A percentile compares a stretch with the other conserved stretches of the same genome.
Conservation (phyloP, 805 yeast species). For the Candida sithepensis region DNA sequence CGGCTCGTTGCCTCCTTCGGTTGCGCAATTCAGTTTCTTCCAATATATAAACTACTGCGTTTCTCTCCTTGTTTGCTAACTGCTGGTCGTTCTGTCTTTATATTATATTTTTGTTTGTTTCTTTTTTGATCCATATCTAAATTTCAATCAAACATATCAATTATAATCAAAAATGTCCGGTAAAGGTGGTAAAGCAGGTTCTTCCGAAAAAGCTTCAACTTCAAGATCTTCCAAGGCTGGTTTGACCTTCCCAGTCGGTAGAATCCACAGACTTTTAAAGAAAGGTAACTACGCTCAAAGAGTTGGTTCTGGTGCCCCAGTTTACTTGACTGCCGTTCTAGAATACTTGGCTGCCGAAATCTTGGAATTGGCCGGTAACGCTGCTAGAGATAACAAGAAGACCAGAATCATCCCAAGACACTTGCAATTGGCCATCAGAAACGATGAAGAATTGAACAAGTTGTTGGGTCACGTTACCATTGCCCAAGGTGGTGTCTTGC, state of each 20-base stretch:
- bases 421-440: slow-evolving; percentile 97
- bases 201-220: slow-evolving; percentile 92
- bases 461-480: slow-evolving; percentile 89
- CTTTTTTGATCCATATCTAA: neutral
- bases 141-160: neutral
- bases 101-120: neutral
- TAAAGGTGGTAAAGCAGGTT: slow-evolving; percentile 92
- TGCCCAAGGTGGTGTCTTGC: slow-evolving; percentile 99
- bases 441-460: slow-evolving; percentile 97
- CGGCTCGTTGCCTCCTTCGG: no score
- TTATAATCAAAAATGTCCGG: slow-evolving; percentile 44
- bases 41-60: slow-evolving; percentile 2
- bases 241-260: slow-evolving; percentile 98
- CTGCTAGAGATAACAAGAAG: slow-evolving; percentile 98
- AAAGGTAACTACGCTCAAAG: slow-evolving; percentile 98
- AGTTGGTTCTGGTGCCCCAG: slow-evolving; percentile 99
- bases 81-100: neutral
- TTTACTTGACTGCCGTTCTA: slow-evolving; percentile 92
- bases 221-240: slow-evolving; percentile 99
- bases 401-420: slow-evolving; percentile 99
- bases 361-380: slow-evolving; percentile 97
- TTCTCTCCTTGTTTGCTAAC: neutral
- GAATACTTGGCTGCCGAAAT: slow-evolving; percentile 98
- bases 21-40: neutral
- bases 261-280: slow-evolving; percentile 95